Evolutionary conservation across 306 rosid species (phyloP), one percentile per base, ranked within the genome.

Genomic region (Canavalia gladiata): DNA sequence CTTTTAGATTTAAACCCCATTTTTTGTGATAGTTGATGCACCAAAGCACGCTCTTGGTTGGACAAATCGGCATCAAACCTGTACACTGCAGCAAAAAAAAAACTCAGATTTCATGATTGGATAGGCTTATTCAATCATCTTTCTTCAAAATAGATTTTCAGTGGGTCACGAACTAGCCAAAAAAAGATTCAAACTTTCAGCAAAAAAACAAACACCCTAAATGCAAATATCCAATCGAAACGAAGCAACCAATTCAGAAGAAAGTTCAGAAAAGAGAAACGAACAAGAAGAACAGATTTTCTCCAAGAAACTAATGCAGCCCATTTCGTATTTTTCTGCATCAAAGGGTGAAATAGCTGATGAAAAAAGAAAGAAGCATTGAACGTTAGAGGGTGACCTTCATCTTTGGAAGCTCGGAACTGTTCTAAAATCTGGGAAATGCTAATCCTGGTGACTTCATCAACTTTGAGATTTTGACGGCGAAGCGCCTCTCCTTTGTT

Each of bases 1-100:
- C 97, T 96, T 86, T 86, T 96, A 74, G 99, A 92, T 56, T 0
- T 83, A 89, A 96, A 52, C 45, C 92, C 94, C 94, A 85, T 68
- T 81, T 71, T 87, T 29, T 7, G 65, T 82, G 94, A 75, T 37
- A 79, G 0, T 50, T 52, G 64, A 85, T 96, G 99, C 79, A 92
- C 97, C 2, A 37, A 49, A 68, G 91, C 91, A 30, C 97, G 97
- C 37, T 92, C 91, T 3, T 34, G 18, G 39, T 74, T 87, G n/a
- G 91, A 76, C 69, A 93, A 79, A 72, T 58, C 64, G 28, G 88
- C 81, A 49, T 88, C 90, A 77, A 96, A 96, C 11, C 51, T 83
- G 78, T 80, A 90, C 35, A 76, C 99, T 91, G 98, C 86, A 88
- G 49, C 46, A 41, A 68, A 64, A 7, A 29, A 49, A 66, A 74